Percentiles rank a stretch among this genome's conserved stretches.
Evolutionary conservation across 2,329 filamentous ascomycete genomes (phyloP).

Genomic region (Rugonectria rugulosa): DNA sequence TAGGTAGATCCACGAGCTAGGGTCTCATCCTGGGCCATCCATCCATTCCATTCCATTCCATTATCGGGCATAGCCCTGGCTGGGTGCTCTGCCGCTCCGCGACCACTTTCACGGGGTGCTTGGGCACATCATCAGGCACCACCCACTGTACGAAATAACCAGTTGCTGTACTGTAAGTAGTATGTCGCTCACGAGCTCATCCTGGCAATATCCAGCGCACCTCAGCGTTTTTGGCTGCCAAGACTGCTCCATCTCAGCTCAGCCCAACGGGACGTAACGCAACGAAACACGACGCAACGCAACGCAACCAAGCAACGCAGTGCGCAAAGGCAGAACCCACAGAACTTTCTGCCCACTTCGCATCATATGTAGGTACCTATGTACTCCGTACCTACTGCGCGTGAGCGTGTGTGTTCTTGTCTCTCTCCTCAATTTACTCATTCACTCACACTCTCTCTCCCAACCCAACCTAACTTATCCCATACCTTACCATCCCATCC

Average conservation of each 20-base stretch:
- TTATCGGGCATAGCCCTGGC: too few relatives aligned
- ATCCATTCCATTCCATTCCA: too few relatives aligned
- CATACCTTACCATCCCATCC: slow-evolving; percentile 4
- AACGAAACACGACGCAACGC: slow-evolving; percentile 4
- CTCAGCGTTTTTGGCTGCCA: slow-evolving; percentile 3
- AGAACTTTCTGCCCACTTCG: too few relatives aligned
- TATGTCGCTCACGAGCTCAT: slow-evolving; percentile 9
- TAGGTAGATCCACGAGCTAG: not conserved
- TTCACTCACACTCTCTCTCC: not conserved
- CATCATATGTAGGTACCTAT: too few relatives aligned
- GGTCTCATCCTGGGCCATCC: not conserved
- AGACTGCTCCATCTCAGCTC: slow-evolving; percentile 13
- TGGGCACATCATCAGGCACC: slow-evolving; percentile 1
- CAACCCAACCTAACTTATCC: slow-evolving; percentile 14
- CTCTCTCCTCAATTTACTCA: slow-evolving; percentile 12
- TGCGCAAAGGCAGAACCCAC: too few relatives aligned
- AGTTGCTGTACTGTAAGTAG: not conserved
- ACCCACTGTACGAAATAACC: not conserved
- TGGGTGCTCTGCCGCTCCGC: not conserved
- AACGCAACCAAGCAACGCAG: too few relatives aligned
- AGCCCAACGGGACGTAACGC: slow-evolving; percentile 15
- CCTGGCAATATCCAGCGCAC: slow-evolving; percentile 4
- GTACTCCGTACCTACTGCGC: too few relatives aligned
- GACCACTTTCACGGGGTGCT: not conserved
- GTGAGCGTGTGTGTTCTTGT: not conserved